A percentile compares a stretch with the other conserved stretches of the same genome.
Conservation (phyloP, 179 eudicot species). For the Beta lomatogona region DNA sequence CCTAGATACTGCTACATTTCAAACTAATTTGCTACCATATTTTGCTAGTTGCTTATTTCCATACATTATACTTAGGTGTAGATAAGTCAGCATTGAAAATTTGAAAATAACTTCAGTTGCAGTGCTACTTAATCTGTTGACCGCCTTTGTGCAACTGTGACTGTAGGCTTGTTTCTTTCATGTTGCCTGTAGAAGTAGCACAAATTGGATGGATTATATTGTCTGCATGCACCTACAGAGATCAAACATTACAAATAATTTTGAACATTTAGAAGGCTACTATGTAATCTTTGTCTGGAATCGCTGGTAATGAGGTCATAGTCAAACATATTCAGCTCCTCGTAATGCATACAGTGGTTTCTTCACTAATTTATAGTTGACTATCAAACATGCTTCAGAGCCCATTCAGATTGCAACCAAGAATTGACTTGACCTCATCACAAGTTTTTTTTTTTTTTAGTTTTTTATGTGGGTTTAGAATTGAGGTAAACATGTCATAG, state of each 20-base stretch:
- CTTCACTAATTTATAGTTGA: not conserved
- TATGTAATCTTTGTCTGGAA: not conserved
- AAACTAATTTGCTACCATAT: not conserved
- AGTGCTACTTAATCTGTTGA: not conserved
- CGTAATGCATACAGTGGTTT: conserved; percentile 1
- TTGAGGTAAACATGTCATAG: not conserved
- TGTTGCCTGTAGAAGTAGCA: not conserved
- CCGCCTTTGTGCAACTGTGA: not conserved
- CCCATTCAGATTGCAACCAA: not conserved
- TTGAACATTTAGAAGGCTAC: not conserved
- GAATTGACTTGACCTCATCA: not conserved
- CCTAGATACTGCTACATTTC: not conserved
- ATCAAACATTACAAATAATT: conserved; percentile 5
- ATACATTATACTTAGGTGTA: not conserved
- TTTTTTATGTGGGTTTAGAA: not conserved
- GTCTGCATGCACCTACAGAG: not conserved
- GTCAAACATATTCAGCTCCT: not conserved
- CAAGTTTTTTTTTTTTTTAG: not conserved
- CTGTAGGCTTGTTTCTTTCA: not conserved
- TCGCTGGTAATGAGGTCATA: not conserved
- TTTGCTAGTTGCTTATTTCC: not conserved
- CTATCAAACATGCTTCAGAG: not conserved
- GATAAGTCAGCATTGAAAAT: not conserved
- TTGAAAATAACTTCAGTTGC: not conserved
- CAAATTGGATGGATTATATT: not conserved